These are phyloP conservation scores for Pseudogymnoascus sp. DNA, from an alignment of 2,329 filamentous ascomycete genomes.

Conservation along the genomic window DNA sequence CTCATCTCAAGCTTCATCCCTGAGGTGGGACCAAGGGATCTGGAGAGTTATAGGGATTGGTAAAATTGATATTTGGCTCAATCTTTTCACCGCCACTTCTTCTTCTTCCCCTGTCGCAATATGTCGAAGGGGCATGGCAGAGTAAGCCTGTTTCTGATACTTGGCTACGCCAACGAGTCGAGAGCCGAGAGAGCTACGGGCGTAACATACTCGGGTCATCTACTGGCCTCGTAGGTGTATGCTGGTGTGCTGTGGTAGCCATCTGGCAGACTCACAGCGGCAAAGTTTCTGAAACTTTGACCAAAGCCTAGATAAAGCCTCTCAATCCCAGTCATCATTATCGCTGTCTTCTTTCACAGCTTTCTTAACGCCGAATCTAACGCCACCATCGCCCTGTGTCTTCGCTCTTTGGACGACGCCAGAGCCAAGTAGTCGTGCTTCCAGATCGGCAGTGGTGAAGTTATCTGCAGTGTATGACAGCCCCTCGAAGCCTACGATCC, in stretches of 20 bases:
- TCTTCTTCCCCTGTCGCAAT: background rate
- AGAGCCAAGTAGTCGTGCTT: constrained; percentile 40
- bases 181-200: too few species aligned
- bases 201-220: too few species aligned
- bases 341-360: constrained; percentile 35
- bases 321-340: constrained; percentile 39
- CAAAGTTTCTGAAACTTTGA: constrained; percentile 8
- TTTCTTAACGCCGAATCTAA: constrained; percentile 26
- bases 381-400: constrained; percentile 36
- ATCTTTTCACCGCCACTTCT: background rate
- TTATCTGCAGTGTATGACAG: constrained; percentile 42
- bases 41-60: background rate
- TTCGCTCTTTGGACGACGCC: constrained; percentile 44
- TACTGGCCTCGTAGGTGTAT: background rate
- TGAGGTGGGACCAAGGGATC: background rate
- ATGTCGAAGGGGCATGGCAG: background rate
- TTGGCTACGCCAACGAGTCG: background rate
- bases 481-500: constrained; percentile 51
- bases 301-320: background rate
- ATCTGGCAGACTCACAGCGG: background rate
- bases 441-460: constrained; percentile 46
- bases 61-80: constrained; percentile 1
- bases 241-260: background rate
- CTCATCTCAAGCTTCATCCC: background rate
- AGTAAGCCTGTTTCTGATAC: background rate